Base-by-base conservation (phyloP, 202 grass and related monocot species). In the Saccharum hybrid region DNA sequence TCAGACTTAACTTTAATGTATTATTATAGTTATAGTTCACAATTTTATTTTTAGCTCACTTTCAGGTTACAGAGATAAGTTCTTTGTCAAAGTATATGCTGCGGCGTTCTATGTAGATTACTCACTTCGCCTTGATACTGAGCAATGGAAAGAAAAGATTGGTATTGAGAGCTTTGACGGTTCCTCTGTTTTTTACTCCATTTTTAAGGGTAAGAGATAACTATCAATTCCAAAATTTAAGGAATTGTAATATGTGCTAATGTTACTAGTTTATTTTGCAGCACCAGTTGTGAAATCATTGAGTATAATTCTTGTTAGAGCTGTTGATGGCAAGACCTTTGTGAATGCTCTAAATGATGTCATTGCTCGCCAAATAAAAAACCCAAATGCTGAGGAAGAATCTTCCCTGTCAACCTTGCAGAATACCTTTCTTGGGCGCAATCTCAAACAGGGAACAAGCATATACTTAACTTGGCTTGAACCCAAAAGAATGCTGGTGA, bases 31-130 rank as follows among this genome's bases (percentile, higher is more conserved):
- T 86, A 83, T 46, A 63, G 15, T 82, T 86, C 48, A 6, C 33
- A 82, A 68, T 68, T 90, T 86, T 49, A 86, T 74, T 69, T 75
- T 64, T 79, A 86, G 34, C 67, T 87, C 15, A 83, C 63, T 91
- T 86, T 63, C 85, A 97, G 92, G 94, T 87, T 97, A 86, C 82
- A 97, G 94, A 85, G 94, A 94, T 10, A 94, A 92, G 84, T 91
- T 97, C 41, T 97, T 97, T 84, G 84, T 97, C 48, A 97, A 97
- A 86, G 82, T 94, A 87, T 97, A 94, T 88, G 90, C 88, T 85
- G 94, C 88, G 10, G 92, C 90, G 9, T 94, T 97, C 61, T 97
- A 94, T 60, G 72, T 87, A 16, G 86, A 91, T 62, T 66, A 60
- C 80, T 86, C 86, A 38, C 87, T 91, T 23, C 70, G 80, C 40